Evolutionary conservation across 2,329 filamentous ascomycete species (phyloP), one percentile per base, ranked within the genome.

Genomic region (Exophiala mesophila): DNA sequence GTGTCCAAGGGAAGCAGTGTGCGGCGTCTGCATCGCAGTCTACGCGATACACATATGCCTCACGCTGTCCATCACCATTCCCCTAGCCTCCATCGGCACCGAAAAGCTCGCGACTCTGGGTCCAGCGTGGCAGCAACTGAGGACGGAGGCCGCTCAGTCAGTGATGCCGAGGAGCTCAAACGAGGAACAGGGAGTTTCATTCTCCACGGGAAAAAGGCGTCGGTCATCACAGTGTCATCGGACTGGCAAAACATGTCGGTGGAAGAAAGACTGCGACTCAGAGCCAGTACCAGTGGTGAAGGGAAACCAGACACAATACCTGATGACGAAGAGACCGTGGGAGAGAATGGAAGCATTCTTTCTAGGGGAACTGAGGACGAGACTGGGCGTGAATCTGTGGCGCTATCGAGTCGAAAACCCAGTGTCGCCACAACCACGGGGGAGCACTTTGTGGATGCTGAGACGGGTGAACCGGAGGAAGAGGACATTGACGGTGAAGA

Each of bases 161-260:
- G 54, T n/a, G 76, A 66, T 69, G 84, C 59, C 26, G 84, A 87
- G 54, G 80, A 84, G 8, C 72, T 98, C 9, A 73, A 84, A 5
- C 80, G 92, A 35, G 83, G 84, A 9, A 80, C 85, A 9, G 88
- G 88, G 4, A 94, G 87, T 56, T 98, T 98, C 63, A 94, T 92
- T 3, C 82, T 98, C 3, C 92, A 98, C 59, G 90, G 92, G 47
- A 98, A 97, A 70, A 97, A 98, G 65, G 92, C 92, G 2, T 95
- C 88, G 1, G 86, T 98, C 42, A 87, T 98, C 54, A 94, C 87
- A n/a, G 94, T 98, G 60, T 88, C 89, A 6, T 81, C 82, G n/a
- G 90, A 95, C 55, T 82, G 95, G 69, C 83, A 90, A 57, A 83
- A 77, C 45, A 78, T 89, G 65, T 76, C 82, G 1, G 74, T 80